Evolutionary conservation across 768 basidiomycete species (phyloP), one percentile per base, ranked within the genome.

Genomic region (Kwoniella sp.): DNA sequence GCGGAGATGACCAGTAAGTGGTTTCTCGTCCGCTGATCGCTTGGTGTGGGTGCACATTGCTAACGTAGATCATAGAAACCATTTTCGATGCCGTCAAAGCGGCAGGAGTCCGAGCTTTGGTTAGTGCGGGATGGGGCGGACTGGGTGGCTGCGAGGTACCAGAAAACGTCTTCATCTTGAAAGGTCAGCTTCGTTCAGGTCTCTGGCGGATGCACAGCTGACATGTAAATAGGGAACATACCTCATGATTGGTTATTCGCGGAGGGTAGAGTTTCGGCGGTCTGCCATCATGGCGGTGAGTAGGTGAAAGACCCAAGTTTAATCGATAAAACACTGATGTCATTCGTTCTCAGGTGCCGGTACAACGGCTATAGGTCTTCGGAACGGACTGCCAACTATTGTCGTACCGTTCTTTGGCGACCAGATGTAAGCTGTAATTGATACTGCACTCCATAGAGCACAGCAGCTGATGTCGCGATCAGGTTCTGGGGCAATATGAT

Each of bases 221-320:
- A 64, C 15, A 37, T 10, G 55, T 33, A 57, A 27, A 24, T n/a
- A 79, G 78, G 77, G 6, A 86, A 86, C 65, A 83, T 87, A 6
- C 87, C 87, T 0, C 87, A 88, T 72, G 87, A 88, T 72, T 88
- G 87, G 87, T 81, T 88, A 4, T 88, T 88, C 67, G 83, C 83
- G 33, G 74, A 85, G 1, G 70, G 68, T 1, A 81, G 85, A 17
- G 86, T 87, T 0, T 74, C 83, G 12, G 86, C 86, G 0, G 86
- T 88, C 1, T 84, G 86, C 8, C 86, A 87, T 73, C 87, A 80
- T 71, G 87, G 87, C 1, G 87, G 74, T 70, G 24, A 63, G 71
- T 62, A 12, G 30, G n/a, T 24, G 13, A 47, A 44, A 13, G 37
- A 46, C 1, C n/a, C n/a, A n/a, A 13, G 21, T 8, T 13, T 25